Base-by-base conservation (phyloP, 306 rosid species). In the Macrotyloma uniflorum region DNA sequence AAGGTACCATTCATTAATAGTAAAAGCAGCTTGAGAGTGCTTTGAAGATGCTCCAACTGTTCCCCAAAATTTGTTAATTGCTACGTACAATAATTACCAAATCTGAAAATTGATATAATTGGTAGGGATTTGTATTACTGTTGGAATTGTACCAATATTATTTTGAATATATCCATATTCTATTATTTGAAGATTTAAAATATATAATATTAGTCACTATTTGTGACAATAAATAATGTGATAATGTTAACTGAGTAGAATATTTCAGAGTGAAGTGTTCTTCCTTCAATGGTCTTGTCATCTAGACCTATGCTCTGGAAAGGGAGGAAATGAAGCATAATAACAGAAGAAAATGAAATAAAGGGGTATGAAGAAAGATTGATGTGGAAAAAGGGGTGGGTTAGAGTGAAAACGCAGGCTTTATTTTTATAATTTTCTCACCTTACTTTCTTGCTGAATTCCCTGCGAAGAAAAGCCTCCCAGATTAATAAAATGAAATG, bases 201-300 rank as follows among this genome's bases (percentile, higher is more conserved):
- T n/a, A n/a, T n/a, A n/a, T n/a, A n/a, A n/a, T n/a, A n/a, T n/a
- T n/a, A n/a, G n/a, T n/a, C n/a, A n/a, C n/a, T n/a, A n/a, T n/a
- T n/a, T n/a, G n/a, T n/a, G n/a, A n/a, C n/a, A n/a, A n/a, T n/a
- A n/a, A n/a, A n/a, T n/a, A n/a, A n/a, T n/a, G n/a, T n/a, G n/a
- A n/a, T n/a, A n/a, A n/a, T n/a, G n/a, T n/a, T n/a, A n/a, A n/a
- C n/a, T n/a, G n/a, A n/a, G n/a, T n/a, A 26, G 28, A 26, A 26
- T 26, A 26, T 26, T n/a, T 26, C 28, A 1, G 28, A 26, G 28
- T 32, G 5, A 32, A 32, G 35, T 58, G 1, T 57, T 61, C n/a
- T 58, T 54, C 61, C 82, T 67, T 78, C 57, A 78, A 55, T n/a
- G 24, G 72, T 78, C 47, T 67, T 63, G 46, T 63, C 68, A 63